phyloP scores from a whole-genome alignment of 2,329 filamentous ascomycete species.

The Ustulina deusta region DNA sequence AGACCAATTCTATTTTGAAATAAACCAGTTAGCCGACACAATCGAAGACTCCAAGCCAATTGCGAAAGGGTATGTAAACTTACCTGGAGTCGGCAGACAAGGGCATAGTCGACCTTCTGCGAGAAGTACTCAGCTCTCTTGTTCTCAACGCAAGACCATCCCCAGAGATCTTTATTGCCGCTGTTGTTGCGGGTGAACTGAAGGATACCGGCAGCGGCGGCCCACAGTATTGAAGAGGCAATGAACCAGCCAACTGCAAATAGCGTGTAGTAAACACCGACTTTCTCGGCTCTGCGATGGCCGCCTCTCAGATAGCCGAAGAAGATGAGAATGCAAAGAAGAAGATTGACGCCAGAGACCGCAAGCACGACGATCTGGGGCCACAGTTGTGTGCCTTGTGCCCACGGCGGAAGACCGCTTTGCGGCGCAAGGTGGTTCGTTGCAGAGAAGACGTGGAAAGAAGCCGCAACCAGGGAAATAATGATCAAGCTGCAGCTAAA shows the following conservation, averaged over 20 bases:
- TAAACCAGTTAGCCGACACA: constrained; percentile 44
- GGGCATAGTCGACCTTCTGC: constrained; percentile 85
- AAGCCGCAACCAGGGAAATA: constrained; percentile 87
- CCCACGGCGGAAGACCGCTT: constrained; percentile 89
- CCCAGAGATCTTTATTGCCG: constrained; percentile 92
- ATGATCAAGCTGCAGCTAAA: constrained; percentile 98
- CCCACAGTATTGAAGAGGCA: constrained; percentile 93
- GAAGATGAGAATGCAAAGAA: constrained; percentile 83
- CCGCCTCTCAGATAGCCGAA: constrained; percentile 89
- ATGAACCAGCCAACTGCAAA: constrained; percentile 96
- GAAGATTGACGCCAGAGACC: constrained; percentile 83
- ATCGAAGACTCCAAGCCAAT: constrained; percentile 28
- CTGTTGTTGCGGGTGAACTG: constrained; percentile 80
- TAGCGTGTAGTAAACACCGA: constrained; percentile 93
- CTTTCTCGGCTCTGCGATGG: constrained; percentile 89
- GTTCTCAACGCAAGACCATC: constrained; percentile 96
- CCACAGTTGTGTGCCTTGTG: constrained; percentile 82
- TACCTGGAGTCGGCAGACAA: constrained; percentile 90
- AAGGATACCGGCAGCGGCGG: constrained; percentile 83
- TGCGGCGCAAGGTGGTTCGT: constrained; percentile 80
- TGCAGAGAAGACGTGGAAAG: constrained; percentile 91
- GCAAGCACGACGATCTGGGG: constrained; percentile 86
- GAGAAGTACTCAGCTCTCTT: constrained; percentile 80
- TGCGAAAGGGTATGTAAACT: constrained; percentile 45
- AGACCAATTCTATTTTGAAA: constrained; percentile 79